Base-by-base conservation (phyloP, 106 monocot species). In the Cymbidium sinense region DNA sequence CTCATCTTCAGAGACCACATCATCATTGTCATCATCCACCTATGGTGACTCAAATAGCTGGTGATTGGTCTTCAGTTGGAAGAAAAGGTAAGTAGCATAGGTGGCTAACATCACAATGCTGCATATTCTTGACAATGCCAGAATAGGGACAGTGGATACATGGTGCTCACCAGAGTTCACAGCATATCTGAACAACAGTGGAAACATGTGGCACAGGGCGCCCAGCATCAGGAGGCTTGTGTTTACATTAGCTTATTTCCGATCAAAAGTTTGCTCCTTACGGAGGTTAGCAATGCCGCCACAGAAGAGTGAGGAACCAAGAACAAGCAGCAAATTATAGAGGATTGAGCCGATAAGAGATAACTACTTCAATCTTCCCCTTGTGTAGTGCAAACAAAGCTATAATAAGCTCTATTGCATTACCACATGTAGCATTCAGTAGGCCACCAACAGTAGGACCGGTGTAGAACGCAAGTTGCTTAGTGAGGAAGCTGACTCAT, bases 51-150 rank as follows among this genome's bases (percentile, higher is more conserved):
- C 93, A 62, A 93, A 95, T 13, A 71, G 80, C 37, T 86, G 82
- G 76, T 88, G 84, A 67, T 95, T 90, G 33, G 95, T 95, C 87
- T 93, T 95, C 23, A 95, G 83, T 77, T 95, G 95, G 84, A 95
- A 95, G 84, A 93, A 87, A 76, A 95, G 85, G 81, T 90, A 92
- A 34, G 86, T 88, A 8, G 82, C 65, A 50, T 93, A 95, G 47
- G 87, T 87, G 11, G 88, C 25, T 61, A 95, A 86, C 90, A 95
- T 90, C 62, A 89, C 43, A 37, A 95, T 74, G 81, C 95, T 93
- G 75, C 92, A 95, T 0, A 75, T 75, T 47, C 95, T 85, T 6
- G 95, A 95, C 27, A 95, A 64, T 21, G 47, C 52, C 50, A 93
- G 62, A 5, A 43, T 79, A 0, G 86, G 64, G 27, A 29, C 23